Conservation (phyloP, 805 yeast genomes). For the Barnettozyma pratensis region DNA sequence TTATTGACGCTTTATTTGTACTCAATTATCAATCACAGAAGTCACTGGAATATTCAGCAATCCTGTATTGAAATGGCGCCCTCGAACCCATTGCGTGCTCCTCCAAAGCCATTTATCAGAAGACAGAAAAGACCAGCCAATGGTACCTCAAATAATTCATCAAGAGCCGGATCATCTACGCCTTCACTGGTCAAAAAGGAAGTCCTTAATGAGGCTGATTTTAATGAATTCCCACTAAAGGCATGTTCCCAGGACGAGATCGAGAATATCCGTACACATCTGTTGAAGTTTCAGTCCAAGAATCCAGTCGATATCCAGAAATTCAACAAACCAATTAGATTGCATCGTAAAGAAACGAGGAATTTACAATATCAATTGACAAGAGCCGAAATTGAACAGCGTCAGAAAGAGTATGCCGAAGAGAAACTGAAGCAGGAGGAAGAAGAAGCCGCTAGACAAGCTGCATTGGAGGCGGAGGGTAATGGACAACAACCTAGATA, state of each 20-base stretch:
- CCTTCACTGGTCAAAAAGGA: constrained; percentile 12
- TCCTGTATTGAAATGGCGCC: constrained; percentile 2
- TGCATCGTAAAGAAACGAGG: constrained; percentile 92
- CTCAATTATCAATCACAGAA: not conserved
- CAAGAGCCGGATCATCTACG: not conserved
- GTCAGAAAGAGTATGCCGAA: constrained; percentile 44
- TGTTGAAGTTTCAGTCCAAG: constrained; percentile 73
- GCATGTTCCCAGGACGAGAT: constrained; percentile 71
- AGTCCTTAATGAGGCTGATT: constrained; percentile 26
- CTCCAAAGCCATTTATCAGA: constrained; percentile 1
- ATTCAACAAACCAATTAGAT: constrained; percentile 76
- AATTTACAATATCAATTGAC: constrained; percentile 84
- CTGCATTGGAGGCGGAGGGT: constrained; percentile 16
- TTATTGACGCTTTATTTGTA: too few relatives aligned
- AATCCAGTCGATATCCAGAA: constrained; percentile 65
- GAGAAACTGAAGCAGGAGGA: constrained; percentile 27
- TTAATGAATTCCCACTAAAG: constrained; percentile 43
- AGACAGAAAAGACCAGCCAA: not conserved
- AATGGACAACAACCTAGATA: constrained; percentile 9
- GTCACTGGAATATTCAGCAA: not conserved
- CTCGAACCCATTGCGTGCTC: constrained; percentile 3
- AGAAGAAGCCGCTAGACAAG: constrained; percentile 29
- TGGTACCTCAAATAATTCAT: not conserved
- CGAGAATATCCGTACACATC: constrained; percentile 69
- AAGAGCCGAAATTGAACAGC: constrained; percentile 66